Percentiles rank a stretch among this genome's conserved stretches.
Evolutionary conservation across 2,329 filamentous ascomycete genomes (phyloP).

Genomic region (Fusarium nodosum): DNA sequence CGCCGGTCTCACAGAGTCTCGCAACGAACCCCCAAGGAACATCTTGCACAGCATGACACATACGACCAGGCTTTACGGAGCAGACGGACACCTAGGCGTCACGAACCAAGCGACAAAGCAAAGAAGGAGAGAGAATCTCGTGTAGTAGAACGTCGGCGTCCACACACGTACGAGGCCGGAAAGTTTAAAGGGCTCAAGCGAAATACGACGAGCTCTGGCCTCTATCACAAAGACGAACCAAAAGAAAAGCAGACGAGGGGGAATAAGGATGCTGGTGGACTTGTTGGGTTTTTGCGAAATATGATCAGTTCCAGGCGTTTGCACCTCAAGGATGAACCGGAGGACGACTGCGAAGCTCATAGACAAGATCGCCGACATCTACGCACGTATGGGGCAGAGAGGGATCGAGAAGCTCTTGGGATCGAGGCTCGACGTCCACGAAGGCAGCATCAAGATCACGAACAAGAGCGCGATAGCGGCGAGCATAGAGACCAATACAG

Average conservation of each 20-base stretch:
- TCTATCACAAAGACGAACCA: too few relatives aligned
- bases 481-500: neutral
- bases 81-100: neutral
- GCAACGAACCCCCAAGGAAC: neutral
- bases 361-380: neutral
- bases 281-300: neutral
- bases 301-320: neutral
- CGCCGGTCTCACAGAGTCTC: slow-evolving; percentile 1
- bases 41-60: neutral
- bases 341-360: neutral
- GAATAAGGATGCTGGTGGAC: neutral
- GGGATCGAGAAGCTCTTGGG: neutral
- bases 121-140: too few relatives aligned
- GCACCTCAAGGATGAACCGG: neutral
- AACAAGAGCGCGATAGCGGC: neutral
- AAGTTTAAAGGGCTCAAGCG: too few relatives aligned
- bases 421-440: neutral
- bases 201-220: too few relatives aligned
- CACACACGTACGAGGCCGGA: too few relatives aligned
- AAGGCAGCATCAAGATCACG: neutral
- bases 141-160: too few relatives aligned
- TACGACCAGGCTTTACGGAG: neutral
- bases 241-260: neutral
- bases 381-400: neutral
- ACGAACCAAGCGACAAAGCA: neutral